Evolutionary conservation across 441 rosid genomes (phyloP), one percentile per base, ranked within the genome.

Genomic region (Euphorbia neoarborescens): DNA sequence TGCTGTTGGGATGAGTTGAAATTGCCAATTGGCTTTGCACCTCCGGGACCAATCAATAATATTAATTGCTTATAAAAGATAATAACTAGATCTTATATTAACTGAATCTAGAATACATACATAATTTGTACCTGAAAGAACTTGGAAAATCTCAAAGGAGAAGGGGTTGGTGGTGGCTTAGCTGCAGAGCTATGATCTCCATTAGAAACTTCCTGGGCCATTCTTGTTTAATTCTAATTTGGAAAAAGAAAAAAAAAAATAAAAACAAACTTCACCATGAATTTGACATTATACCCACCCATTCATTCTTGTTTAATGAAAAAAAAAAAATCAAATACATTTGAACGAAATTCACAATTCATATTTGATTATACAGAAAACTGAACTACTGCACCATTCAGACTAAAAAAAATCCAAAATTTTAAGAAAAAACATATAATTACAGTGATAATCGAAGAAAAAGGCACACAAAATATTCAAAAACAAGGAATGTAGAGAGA

Each of bases 71-170:
- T n/a, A n/a, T n/a, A n/a, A n/a, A n/a, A n/a, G n/a, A n/a, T n/a
- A n/a, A n/a, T n/a, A n/a, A n/a, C n/a, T n/a, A n/a, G n/a, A n/a
- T n/a, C n/a, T 25, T 12, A 7, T 14, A 38, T 64, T 2, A 40
- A 7, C 17, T 38, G 1, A 4, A 64, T 40, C 2, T 22, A 6
- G 8, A 42, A 24, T 25, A 11, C 7, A 25, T 68, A 10, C 20
- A n/a, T n/a, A n/a, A n/a, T 22, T 13, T 28, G 71, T 68, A 90
- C 99, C 98, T 90, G 97, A 73, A 74, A 89, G 78, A 89, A 95
- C 77, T 92, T 95, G 75, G 98, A 95, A 80, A 81, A 84, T 50
- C 99, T 86, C 59, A 95, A 79, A 70, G 98, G 99, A 73, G 99
- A 92, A 35, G 99, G 99, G 19, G 78, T 62, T 44, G 99, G 99